phyloP scores from a whole-genome alignment of 345 rosid species.

The Euphorbia peplus region DNA sequence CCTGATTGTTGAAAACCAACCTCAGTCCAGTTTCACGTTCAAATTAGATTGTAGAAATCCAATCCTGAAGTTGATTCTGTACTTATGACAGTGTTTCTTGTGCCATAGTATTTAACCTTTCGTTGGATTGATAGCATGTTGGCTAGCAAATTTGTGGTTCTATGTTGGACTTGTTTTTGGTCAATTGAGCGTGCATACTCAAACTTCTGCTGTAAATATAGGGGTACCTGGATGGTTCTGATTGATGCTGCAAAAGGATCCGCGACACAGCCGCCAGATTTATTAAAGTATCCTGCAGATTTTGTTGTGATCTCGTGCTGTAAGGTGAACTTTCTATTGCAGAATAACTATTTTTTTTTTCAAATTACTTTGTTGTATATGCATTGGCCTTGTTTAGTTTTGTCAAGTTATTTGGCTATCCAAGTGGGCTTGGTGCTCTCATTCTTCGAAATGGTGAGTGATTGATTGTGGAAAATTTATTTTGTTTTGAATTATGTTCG shows the following conservation, averaged over 20 bases:
- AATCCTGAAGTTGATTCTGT: no score
- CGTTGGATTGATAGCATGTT: neutral
- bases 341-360: neutral
- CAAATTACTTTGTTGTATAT: conserved; percentile 1
- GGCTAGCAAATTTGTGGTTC: neutral
- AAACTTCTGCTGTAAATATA: conserved; percentile 23
- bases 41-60: no score
- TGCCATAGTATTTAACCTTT: neutral
- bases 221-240: conserved; percentile 66
- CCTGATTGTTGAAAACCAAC: neutral
- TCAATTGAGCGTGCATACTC: neutral
- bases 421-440: conserved; percentile 99
- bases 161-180: neutral
- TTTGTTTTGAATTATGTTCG: neutral
- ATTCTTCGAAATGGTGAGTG: conserved; percentile 68
- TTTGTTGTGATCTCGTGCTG: conserved; percentile 85
- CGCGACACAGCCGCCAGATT: conserved; percentile 74
- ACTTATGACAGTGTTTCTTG: neutral
- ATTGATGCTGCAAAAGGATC: conserved; percentile 98
- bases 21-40: no score
- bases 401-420: conserved; percentile 89
- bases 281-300: conserved; percentile 77
- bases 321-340: conserved; percentile 35
- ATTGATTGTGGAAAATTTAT: conserved; percentile 11
- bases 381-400: conserved; percentile 23